Conservation (phyloP, 2,329 filamentous ascomycete species). For the Daldinia sp. region DNA sequence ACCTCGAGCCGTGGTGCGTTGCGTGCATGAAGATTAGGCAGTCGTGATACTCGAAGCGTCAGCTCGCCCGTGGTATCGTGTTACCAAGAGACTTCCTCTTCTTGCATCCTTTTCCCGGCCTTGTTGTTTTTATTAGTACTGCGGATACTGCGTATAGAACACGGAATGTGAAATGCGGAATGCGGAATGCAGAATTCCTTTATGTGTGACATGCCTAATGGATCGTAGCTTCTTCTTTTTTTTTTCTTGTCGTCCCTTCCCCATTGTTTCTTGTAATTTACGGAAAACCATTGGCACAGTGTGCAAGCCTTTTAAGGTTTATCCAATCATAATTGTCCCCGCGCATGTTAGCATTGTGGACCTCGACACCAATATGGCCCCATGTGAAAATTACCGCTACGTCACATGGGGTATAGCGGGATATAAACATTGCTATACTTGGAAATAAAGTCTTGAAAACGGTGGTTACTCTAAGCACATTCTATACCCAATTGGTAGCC, state of each 20-base stretch:
- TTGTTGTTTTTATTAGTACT: too few species aligned
- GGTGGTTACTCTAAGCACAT: conserved; percentile 7
- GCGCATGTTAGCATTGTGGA: conserved; percentile 10
- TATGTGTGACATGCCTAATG: not conserved
- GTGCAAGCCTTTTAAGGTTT: conserved; percentile 2
- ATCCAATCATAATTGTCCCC: conserved; percentile 26
- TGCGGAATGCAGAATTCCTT: not conserved
- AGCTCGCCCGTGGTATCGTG: conserved; percentile 31
- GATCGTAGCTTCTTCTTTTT: not conserved
- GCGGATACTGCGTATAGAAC: not conserved
- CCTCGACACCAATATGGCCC: not conserved
- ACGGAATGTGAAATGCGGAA: too few species aligned
- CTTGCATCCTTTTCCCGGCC: conserved; percentile 1
- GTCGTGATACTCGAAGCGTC: conserved; percentile 12
- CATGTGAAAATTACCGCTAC: not conserved
- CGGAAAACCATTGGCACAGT: not conserved
- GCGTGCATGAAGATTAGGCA: not conserved
- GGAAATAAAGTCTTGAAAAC: conserved; percentile 15
- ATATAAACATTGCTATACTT: conserved; percentile 18
- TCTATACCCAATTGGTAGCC: conserved; percentile 34
- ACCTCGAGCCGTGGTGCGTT: not conserved
- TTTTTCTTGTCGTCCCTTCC: not conserved
- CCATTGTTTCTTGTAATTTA: too few species aligned
- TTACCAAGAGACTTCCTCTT: conserved; percentile 2
- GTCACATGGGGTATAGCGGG: conserved; percentile 2